Conservation (phyloP, 305 asterid species). For the Euphrasia arctica region DNA sequence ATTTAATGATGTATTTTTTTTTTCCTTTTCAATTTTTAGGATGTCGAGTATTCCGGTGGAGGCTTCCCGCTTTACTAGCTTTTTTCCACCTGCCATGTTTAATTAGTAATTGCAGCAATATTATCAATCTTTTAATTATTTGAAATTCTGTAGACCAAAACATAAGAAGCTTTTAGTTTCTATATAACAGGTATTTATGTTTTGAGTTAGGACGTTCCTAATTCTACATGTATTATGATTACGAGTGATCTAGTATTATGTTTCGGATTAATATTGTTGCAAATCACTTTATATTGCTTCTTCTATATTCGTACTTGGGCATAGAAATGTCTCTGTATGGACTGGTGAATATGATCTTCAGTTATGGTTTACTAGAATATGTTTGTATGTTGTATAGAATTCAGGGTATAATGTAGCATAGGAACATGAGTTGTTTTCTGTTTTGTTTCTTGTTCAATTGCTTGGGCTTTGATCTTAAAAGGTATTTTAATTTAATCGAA, state of each 20-base stretch:
- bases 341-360: not conserved
- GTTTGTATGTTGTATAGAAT: not conserved
- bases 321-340: not conserved
- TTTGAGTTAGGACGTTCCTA: slow-evolving; percentile 20
- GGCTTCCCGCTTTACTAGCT: slow-evolving; percentile 52
- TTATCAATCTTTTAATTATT: not conserved
- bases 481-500: too few relatives aligned
- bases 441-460: too few relatives aligned
- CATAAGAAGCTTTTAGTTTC: slow-evolving; percentile 13
- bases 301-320: not conserved
- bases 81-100: not conserved
- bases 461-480: too few relatives aligned
- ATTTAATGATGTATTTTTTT: not conserved
- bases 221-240: slow-evolving; percentile 23
- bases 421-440: not conserved
- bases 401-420: not conserved
- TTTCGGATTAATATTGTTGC: not conserved
- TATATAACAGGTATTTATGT: slow-evolving; percentile 12
- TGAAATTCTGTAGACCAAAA: slow-evolving; percentile 8
- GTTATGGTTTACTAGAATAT: not conserved
- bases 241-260: slow-evolving; percentile 9
- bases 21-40: slow-evolving; percentile 43
- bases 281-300: not conserved
- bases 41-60: slow-evolving; percentile 93
- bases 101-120: not conserved